Evolutionary conservation across 192 early-diverging fungal genomes (phyloP), one percentile per base, ranked within the genome.

Genomic region (Diversispora epigaea): DNA sequence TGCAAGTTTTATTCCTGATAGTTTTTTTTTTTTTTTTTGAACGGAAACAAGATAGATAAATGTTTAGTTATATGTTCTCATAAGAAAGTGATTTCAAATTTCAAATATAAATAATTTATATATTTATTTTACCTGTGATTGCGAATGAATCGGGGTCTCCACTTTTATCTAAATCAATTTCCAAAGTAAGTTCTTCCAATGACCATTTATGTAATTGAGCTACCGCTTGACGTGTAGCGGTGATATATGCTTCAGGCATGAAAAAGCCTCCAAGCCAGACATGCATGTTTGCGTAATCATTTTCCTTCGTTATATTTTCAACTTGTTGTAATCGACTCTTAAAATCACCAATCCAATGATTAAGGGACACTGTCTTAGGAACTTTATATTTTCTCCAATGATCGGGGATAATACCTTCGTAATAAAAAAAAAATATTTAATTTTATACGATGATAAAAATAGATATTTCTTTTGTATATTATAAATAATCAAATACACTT

Each of bases 181-280:
- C 77, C 15, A 96, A 75, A 25, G 76, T 77, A 17, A 96, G 83
- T 78, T 95, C 90, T 80, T 97, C 95, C 50, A 97, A 77, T 56
- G 95, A 96, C 86, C 89, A 93, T 17, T 82, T 75, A 17, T 87
- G 73, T 25, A 75, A 79, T 79, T 96, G 91, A 17, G 95, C 93
- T 3, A 87, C 91, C 6, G 87, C 84, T 80, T 97, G 95, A 46
- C 94, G 86, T 12, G 95, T 95, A 22, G 95, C 95, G 0, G 95
- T 97, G 19, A 96, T 84, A 79, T 91, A 96, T 17, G 95, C 95
- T 79, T 96, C 93, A 17, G 95, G 95, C 52, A 88, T 89, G 79
- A 96, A 89, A 19, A 96, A 80, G 0, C 93, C 94, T 60, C 95
- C 95, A 19, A 96, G 76, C 92, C 91, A 95, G n/a, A 97, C 82